phyloP scores from a whole-genome alignment of 495 filamentous ascomycete genomes.

The Penicillium lividum region DNA sequence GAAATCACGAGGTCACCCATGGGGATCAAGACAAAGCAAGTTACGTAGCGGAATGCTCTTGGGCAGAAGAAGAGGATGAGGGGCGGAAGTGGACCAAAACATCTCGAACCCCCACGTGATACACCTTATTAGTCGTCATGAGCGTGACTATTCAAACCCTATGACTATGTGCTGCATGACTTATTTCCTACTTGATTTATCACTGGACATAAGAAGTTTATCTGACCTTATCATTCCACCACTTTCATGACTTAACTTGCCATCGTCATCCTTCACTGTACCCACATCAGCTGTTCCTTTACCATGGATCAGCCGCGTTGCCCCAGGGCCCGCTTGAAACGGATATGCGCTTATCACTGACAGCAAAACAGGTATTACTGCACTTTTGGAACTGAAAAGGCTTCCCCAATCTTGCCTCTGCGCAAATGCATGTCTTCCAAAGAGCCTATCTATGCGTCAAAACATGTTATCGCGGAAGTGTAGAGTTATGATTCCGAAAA shows the following conservation, averaged over 20 bases:
- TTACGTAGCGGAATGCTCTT: slow-evolving; percentile 13
- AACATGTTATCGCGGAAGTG: neutral
- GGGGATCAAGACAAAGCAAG: neutral
- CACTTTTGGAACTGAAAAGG: too few relatives aligned
- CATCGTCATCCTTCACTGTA: neutral
- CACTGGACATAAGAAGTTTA: neutral
- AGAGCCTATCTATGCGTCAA: too few relatives aligned
- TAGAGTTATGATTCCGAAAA: neutral
- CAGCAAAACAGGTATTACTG: too few relatives aligned
- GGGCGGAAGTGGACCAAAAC: slow-evolving; percentile 35
- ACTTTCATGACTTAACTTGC: neutral
- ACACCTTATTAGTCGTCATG: slow-evolving; percentile 20
- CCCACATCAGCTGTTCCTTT: neutral
- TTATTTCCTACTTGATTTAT: neutral
- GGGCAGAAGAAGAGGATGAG: slow-evolving; percentile 19
- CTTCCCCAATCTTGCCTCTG: too few relatives aligned
- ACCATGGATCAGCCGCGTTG: slow-evolving; percentile 12
- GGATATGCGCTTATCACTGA: neutral
- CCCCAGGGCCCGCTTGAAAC: slow-evolving; percentile 6
- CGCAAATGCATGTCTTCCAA: too few relatives aligned
- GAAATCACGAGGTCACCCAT: neutral
- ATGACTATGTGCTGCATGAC: slow-evolving; percentile 7
- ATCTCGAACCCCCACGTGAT: slow-evolving; percentile 32
- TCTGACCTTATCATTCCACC: neutral
- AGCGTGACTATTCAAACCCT: slow-evolving; percentile 9